phyloP scores from a whole-genome alignment of 257 asterid species.

The Cinchona pubescens region DNA sequence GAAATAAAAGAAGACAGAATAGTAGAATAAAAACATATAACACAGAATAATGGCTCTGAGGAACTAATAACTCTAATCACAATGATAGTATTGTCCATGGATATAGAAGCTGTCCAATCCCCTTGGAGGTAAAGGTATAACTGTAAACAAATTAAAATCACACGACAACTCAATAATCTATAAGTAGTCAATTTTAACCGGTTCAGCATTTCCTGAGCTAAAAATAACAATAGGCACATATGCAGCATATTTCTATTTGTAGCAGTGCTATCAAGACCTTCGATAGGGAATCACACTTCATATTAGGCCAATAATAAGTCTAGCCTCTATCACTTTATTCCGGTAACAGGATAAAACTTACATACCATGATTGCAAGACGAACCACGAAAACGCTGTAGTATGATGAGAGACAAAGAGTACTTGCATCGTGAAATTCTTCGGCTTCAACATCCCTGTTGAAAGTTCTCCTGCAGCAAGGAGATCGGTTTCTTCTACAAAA shows the following conservation, averaged over 20 bases:
- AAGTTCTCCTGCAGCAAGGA: constrained; percentile 34
- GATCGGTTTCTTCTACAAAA: constrained; percentile 26
- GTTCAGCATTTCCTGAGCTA: neutral
- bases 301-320: neutral
- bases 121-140: neutral
- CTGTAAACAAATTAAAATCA: neutral
- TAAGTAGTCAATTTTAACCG: neutral
- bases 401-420: constrained; percentile 61
- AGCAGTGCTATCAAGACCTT: neutral
- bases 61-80: neutral
- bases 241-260: constrained; percentile 3
- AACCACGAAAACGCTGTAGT: constrained; percentile 76
- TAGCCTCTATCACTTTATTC: neutral
- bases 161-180: neutral
- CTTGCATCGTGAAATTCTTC: constrained; percentile 57
- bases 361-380: constrained; percentile 97
- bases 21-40: no score
- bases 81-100: neutral
- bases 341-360: neutral
- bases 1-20: no score
- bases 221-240: neutral
- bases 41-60: neutral
- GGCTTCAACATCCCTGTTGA: constrained; percentile 55
- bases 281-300: neutral
- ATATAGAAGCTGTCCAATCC: neutral